These are phyloP conservation scores for Cutaneotrichosporon spelunceum DNA, from an alignment of 1,284 basidiomycete genomes.

Conservation along the genomic window DNA sequence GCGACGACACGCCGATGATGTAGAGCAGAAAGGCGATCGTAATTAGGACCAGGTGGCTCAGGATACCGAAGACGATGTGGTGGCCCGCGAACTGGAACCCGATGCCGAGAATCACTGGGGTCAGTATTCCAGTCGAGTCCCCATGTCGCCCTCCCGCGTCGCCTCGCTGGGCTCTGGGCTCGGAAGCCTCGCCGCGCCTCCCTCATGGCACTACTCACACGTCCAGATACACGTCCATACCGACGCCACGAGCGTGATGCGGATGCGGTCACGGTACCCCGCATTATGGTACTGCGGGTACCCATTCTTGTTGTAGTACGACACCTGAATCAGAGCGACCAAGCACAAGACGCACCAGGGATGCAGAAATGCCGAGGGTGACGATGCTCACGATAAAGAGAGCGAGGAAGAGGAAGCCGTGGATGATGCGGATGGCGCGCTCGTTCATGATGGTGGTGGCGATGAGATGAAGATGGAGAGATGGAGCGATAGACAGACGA, in stretches of 20 bases:
- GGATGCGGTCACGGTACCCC: constrained; percentile 49
- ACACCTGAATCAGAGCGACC: constrained; percentile 1
- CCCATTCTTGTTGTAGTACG: constrained; percentile 42
- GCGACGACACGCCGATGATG: constrained; percentile 48
- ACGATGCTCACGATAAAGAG: constrained; percentile 42
- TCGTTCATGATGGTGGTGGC: constrained; percentile 37
- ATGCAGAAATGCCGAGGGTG: constrained; percentile 41
- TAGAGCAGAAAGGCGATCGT: constrained; percentile 49
- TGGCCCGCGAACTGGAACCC: constrained; percentile 46
- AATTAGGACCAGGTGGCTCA: constrained; percentile 47
- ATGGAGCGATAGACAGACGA: neutral
- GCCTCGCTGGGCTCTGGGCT: too few relatives aligned
- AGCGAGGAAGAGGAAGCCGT: constrained; percentile 43
- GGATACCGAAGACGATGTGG: constrained; percentile 47
- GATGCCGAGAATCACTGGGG: constrained; percentile 45
- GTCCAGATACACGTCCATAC: constrained; percentile 45
- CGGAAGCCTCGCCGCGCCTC: too few relatives aligned
- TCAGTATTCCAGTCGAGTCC: neutral
- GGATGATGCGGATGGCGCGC: constrained; percentile 39
- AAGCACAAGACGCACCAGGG: constrained; percentile 20
- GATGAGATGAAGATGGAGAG: neutral
- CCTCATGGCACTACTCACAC: constrained; percentile 46
- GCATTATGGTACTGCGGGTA: constrained; percentile 43
- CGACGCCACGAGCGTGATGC: constrained; percentile 47
- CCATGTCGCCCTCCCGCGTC: too few relatives aligned